phyloP scores from a whole-genome alignment of 164 flowering plant species.

The Platanus orientalis region DNA sequence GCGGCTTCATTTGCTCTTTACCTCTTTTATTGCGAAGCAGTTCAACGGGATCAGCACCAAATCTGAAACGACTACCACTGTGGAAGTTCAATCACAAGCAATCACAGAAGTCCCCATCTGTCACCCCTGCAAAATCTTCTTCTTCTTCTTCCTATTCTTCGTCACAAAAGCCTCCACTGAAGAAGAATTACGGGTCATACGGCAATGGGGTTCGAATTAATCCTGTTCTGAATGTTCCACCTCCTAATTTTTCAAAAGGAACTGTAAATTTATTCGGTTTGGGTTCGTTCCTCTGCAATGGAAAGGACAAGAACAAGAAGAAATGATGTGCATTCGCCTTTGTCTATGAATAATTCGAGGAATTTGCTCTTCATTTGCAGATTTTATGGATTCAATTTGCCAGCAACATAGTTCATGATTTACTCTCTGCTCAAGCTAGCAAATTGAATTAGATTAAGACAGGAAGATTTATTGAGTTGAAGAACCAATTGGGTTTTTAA shows the following conservation, averaged over 20 bases:
- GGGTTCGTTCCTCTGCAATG: slow-evolving; percentile 58
- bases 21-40: slow-evolving; percentile 57
- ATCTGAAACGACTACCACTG: slow-evolving; percentile 24
- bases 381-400: slow-evolving; percentile 13
- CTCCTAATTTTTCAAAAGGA: slow-evolving; percentile 53
- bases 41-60: slow-evolving; percentile 72
- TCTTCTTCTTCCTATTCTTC: slow-evolving; percentile 15
- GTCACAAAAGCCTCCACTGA: slow-evolving; percentile 35
- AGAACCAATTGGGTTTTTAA: not conserved
- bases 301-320: slow-evolving; percentile 60
- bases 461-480: not conserved
- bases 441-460: not conserved
- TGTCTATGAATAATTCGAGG: not conserved
- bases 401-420: not conserved
- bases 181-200: slow-evolving; percentile 39
- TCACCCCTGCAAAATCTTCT: slow-evolving; percentile 3
- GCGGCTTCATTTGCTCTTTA: slow-evolving; percentile 41
- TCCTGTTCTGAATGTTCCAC: slow-evolving; percentile 69
- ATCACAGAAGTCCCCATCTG: slow-evolving; percentile 26
- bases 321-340: slow-evolving; percentile 18
- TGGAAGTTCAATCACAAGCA: slow-evolving; percentile 34
- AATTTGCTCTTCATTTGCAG: not conserved
- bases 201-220: slow-evolving; percentile 44
- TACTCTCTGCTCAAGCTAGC: not conserved
- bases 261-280: slow-evolving; percentile 51